Evolutionary conservation across 2,329 filamentous ascomycete genomes (phyloP), one percentile per base, ranked within the genome.

Genomic region (Beauveria brongniartii): DNA sequence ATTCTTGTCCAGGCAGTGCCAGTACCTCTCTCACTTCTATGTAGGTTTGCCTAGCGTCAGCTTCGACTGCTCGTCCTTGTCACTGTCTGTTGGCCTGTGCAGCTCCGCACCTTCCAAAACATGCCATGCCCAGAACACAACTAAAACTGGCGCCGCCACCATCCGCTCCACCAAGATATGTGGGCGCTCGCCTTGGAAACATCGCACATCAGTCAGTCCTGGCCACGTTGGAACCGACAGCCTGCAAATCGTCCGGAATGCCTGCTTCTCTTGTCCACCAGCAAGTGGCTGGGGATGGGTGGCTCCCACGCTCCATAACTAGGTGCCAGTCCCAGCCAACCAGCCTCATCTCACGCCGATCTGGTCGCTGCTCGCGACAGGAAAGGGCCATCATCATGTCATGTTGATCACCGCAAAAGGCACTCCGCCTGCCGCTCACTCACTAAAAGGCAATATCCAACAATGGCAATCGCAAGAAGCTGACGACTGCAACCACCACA

Each of bases 41-140:
- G 40, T 59, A 59, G 26, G 57, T 59, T 59, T 59, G n/a, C 40
- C 48, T 59, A 59, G 57, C 48, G 57, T 24, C 56, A 30, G 47
- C 34, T 43, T 37, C 34, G 34, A 37, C 44, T 22, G 18, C 9
- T 22, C 26, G 24, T 34, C 51, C 10, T 43, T 28, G 22, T 54
- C 41, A 4, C 34, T 12, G 18, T n/a, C 8, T 43, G 24, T 26
- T 26, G 54, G 54, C 55, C 34, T 57, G 44, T 57, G 55, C 55
- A 41, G 30, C 20, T 56, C 54, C 7, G 22, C 9, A 12, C 30
- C 9, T 24, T 18, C 34, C 18, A 9, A 50, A 10, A 3, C 14
- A n/a, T 51, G 26, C 48, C 48, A 51, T 26, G 37, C 47, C 48
- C 57, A 60, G 57, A 59, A 52, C 56, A 44, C 47, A 52, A 40